Base-by-base conservation (phyloP, 2,329 filamentous ascomycete genomes). In the Cylindrodendrum hubeiense region DNA sequence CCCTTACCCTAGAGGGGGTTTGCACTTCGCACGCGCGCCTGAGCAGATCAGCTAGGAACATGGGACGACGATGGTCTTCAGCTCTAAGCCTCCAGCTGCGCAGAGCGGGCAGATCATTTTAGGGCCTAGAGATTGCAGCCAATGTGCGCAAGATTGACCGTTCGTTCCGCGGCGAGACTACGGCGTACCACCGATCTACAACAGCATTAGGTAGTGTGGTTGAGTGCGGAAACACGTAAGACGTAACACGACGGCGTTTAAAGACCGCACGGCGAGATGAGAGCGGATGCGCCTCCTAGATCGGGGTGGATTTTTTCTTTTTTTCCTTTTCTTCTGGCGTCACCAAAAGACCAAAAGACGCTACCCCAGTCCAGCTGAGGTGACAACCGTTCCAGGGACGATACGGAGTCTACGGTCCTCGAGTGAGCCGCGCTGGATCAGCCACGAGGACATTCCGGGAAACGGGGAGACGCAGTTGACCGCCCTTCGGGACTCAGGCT, bases 281-380 rank as follows among this genome's bases (percentile, higher is more conserved):
- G 30, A 9, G 50, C 30, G 13, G 24, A 26, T 26, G 34, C 7
- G 7, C n/a, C 9, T 26, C 24, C 17, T 17, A 22, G 37, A 26
- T 21, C 15, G 12, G 15, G 24, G 52, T 21, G 10, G 12, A n/a
- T 33, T 52, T 28, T 19, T 37, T 15, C 4, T 34, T 57, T 30
- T 50, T 21, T 7, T 19, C 15, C 43, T 34, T 51, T n/a, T 9
- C 24, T 19, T 39, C 26, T 51, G 50, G 43, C 44, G 30, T 51
- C 50, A 15, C 12, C 10, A 49, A 52, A 3, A 12, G 10, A 13
- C 33, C n/a, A 34, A 60, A 56, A 15, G 44, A 47, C 51, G 22
- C 41, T 47, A 67, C 51, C 67, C 71, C 60, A 68, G 66, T 46
- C 30, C 63, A 71, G 71, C 71, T 74, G 69, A 66, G 60, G 46